phyloP scores from a whole-genome alignment of 176 grass and related monocot species.

The Carex littledalei region DNA sequence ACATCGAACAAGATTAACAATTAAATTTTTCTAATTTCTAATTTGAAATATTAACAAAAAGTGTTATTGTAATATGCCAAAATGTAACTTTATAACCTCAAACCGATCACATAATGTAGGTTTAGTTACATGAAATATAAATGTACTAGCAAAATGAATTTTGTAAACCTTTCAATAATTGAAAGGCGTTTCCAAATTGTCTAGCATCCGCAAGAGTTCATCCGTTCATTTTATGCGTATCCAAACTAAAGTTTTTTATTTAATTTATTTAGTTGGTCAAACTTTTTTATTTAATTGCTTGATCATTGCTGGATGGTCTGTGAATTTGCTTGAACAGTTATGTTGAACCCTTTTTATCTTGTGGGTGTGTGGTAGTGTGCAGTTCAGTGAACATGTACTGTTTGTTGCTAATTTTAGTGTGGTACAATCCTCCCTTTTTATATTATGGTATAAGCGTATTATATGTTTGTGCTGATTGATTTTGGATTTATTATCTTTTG shows the following conservation, averaged over 20 bases:
- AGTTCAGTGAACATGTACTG: not conserved
- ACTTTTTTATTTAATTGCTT: not conserved
- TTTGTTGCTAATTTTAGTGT: not conserved
- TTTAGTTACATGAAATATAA: not conserved
- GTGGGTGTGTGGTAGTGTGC: not conserved
- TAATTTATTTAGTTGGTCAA: not conserved
- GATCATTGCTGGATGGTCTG: not conserved
- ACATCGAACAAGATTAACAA: not conserved
- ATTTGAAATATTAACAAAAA: not conserved
- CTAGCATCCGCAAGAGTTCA: not conserved
- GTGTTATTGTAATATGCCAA: no score
- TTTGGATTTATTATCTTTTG: not conserved
- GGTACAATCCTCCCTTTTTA: not conserved
- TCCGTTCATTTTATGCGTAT: not conserved
- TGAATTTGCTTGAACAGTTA: not conserved
- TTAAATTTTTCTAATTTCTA: not conserved
- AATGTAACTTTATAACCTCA: no score
- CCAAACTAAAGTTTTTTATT: not conserved
- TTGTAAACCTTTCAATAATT: not conserved
- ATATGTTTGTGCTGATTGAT: not conserved
- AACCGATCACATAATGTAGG: no score
- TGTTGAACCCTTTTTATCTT: not conserved
- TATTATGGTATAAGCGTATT: not conserved
- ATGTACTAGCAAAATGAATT: not conserved
- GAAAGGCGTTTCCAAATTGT: not conserved